phyloP scores from a whole-genome alignment of 1,139 yeast species.

The Debaryomyces singareniensis region DNA sequence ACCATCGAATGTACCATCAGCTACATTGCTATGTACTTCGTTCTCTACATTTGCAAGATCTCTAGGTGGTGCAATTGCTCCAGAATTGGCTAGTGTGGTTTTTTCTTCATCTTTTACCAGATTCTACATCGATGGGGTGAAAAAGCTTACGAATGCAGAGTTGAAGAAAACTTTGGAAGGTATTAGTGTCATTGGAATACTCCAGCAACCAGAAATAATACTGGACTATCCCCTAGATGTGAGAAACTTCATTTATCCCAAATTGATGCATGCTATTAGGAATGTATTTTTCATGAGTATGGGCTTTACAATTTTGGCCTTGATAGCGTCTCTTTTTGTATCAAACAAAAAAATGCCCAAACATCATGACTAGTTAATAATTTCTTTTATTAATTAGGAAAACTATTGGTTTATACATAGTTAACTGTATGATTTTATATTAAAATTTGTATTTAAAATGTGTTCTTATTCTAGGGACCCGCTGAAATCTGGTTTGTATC shows the following conservation, averaged over 20 bases:
- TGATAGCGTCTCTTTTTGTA: conserved; percentile 25
- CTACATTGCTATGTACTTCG: conserved; percentile 47
- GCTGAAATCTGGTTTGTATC: too few species aligned
- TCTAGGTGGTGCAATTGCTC: conserved; percentile 44
- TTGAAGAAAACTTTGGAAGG: conserved; percentile 8
- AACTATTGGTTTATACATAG: too few species aligned
- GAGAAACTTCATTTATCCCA: conserved; percentile 17
- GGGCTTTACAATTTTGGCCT: conserved; percentile 24
- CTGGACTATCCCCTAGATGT: conserved; percentile 18
- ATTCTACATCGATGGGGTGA: conserved; percentile 13
- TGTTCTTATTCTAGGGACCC: too few species aligned
- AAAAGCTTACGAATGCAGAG: conserved; percentile 9
- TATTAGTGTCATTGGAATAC: conserved; percentile 14
- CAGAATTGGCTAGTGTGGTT: conserved; percentile 42
- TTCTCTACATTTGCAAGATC: conserved; percentile 42
- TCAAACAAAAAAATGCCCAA: conserved; percentile 36
- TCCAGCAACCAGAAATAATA: conserved; percentile 25
- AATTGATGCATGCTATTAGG: conserved; percentile 31
- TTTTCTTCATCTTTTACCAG: conserved; percentile 18
- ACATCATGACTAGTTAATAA: too few species aligned
- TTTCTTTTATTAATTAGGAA: too few species aligned
- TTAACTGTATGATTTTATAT: too few species aligned
- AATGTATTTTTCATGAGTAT: conserved; percentile 37
- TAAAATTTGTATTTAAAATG: too few species aligned
- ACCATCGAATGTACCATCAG: conserved; percentile 42